Evolutionary conservation across 352 stramenopile genomes (phyloP).

Genomic region (Plasmopara muralis): DNA sequence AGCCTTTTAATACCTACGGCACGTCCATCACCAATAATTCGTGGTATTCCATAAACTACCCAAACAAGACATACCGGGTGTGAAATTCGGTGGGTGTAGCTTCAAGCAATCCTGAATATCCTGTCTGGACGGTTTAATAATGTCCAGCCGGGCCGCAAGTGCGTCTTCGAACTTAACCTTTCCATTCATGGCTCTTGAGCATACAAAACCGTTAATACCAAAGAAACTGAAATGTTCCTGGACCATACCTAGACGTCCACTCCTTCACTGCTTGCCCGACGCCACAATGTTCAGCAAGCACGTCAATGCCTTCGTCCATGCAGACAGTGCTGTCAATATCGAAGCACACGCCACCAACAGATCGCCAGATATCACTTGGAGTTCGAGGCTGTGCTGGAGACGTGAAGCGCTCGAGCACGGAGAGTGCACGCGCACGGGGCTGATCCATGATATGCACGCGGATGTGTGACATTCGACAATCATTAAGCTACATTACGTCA

Average conservation of each 20-base stretch:
- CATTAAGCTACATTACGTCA: too few relatives aligned
- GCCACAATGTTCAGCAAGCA: constrained; percentile 89
- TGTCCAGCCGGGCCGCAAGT: constrained; percentile 90
- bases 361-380: constrained; percentile 55
- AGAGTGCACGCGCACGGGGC: constrained; percentile 10
- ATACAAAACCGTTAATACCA: constrained; percentile 1
- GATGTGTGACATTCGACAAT: neutral
- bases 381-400: constrained; percentile 15
- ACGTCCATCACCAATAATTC: neutral
- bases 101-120: constrained; percentile 88
- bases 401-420: constrained; percentile 12
- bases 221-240: too few relatives aligned
- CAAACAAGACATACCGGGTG: constrained; percentile 36
- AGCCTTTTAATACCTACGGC: constrained; percentile 51
- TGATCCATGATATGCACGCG: neutral
- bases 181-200: constrained; percentile 91
- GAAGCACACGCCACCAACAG: constrained; percentile 72
- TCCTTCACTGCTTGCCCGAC: constrained; percentile 89
- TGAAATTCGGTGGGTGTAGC: constrained; percentile 88
- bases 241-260: constrained; percentile 87
- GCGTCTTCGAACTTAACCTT: constrained; percentile 45
- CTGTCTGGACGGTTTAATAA: constrained; percentile 91
- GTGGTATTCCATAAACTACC: too few relatives aligned
- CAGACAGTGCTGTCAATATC: constrained; percentile 99
- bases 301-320: constrained; percentile 97